Conservation (phyloP, 2,329 filamentous ascomycete species). For the Lecanicillium sp. region DNA sequence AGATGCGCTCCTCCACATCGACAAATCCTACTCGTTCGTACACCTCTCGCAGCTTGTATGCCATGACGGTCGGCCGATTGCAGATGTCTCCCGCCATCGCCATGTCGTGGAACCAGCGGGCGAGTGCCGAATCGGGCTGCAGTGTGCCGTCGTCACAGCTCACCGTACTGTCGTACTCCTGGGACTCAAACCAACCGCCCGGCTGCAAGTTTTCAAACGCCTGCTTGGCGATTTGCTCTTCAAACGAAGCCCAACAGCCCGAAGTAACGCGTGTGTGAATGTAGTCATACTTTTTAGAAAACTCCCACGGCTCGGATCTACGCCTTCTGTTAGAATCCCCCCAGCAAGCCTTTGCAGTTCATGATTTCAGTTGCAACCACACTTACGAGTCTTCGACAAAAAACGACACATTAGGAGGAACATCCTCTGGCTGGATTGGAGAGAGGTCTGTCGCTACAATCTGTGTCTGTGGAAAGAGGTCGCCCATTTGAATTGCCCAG, state of each 20-base stretch:
- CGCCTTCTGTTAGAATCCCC: not conserved
- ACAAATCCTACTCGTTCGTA: slow-evolving; percentile 47
- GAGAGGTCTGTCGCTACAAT: slow-evolving; percentile 62
- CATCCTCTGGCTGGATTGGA: slow-evolving; percentile 58
- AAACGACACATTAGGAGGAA: slow-evolving; percentile 69
- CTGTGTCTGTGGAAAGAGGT: slow-evolving; percentile 51
- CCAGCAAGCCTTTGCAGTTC: too few relatives aligned
- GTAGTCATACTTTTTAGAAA: slow-evolving; percentile 49
- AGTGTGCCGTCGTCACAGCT: slow-evolving; percentile 42
- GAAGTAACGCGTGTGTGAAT: slow-evolving; percentile 46
- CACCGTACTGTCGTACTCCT: slow-evolving; percentile 37
- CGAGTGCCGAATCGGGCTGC: slow-evolving; percentile 30
- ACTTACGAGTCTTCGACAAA: slow-evolving; percentile 58
- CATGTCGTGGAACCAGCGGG: slow-evolving; percentile 36
- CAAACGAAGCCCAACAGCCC: slow-evolving; percentile 45
- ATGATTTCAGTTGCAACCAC: too few relatives aligned
- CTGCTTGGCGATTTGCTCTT: slow-evolving; percentile 43
- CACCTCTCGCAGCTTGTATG: slow-evolving; percentile 28
- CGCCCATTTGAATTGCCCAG: slow-evolving; percentile 64
- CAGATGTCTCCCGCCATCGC: slow-evolving; percentile 31
- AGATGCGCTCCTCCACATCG: slow-evolving; percentile 45
- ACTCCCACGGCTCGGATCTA: slow-evolving; percentile 45
- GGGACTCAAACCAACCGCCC: slow-evolving; percentile 50
- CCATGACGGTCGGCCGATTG: slow-evolving; percentile 32
- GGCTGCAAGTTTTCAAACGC: slow-evolving; percentile 44